Evolutionary conservation across 2,329 filamentous ascomycete genomes (phyloP).

Genomic region (Pestalotiopsis fici): DNA sequence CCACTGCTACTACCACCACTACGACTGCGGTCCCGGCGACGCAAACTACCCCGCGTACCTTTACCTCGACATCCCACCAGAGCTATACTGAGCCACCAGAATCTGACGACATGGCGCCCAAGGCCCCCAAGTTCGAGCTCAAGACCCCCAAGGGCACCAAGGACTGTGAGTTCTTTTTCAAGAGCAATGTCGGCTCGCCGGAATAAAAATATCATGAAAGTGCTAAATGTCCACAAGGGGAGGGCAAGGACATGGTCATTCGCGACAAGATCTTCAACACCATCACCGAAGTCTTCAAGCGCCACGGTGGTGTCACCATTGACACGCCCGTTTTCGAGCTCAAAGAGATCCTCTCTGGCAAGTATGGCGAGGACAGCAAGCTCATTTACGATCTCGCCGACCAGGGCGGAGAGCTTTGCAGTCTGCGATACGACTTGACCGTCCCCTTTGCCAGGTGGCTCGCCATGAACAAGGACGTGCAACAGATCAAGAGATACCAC

Average conservation of each 20-base stretch:
- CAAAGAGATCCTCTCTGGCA: conserved; percentile 73
- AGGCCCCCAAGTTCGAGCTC: conserved; percentile 62
- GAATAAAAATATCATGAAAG: conserved; percentile 5
- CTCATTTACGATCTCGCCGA: conserved; percentile 83
- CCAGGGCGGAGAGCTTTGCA: conserved; percentile 81
- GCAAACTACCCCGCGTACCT: conserved; percentile 12
- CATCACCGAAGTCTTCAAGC: conserved; percentile 45
- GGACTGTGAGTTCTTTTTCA: conserved; percentile 58
- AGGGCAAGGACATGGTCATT: conserved; percentile 76
- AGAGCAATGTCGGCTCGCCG: no score
- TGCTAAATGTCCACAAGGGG: conserved; percentile 46
- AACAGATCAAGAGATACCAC: conserved; percentile 75
- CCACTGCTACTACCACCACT: not conserved
- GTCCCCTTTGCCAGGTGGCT: conserved; percentile 79
- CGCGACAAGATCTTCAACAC: conserved; percentile 76
- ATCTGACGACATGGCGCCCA: conserved; percentile 35
- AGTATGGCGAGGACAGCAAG: conserved; percentile 35
- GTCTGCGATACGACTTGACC: conserved; percentile 79
- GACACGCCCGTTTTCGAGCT: conserved; percentile 76
- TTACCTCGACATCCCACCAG: not conserved
- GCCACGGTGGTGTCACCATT: conserved; percentile 68
- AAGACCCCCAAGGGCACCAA: conserved; percentile 92
- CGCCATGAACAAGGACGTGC: conserved; percentile 70
- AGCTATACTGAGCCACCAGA: conserved; percentile 2
- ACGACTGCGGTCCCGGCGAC: not conserved